Base-by-base conservation (phyloP, 495 filamentous ascomycete species). In the Opeltia flavorubescens region DNA sequence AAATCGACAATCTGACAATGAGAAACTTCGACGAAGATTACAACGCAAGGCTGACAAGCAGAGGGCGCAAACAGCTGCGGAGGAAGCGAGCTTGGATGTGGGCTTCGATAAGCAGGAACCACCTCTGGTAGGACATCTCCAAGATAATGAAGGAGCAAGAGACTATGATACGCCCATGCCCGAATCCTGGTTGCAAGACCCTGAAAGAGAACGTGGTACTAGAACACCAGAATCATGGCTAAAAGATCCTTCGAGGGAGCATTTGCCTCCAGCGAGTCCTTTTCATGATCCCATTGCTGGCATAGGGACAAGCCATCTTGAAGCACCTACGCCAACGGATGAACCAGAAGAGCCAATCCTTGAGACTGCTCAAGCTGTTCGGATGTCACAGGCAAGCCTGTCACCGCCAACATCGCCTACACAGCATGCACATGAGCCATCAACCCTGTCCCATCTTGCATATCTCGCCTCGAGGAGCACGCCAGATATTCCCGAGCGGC, bases 41-140 rank as follows among this genome's bases (percentile, higher is more conserved):
- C 74, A 82, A 48, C 70, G 78, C 34, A 74, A 72, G 44, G 77
- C 77, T 31, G 84, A 87, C 56, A 81, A 80, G 47, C 83, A 89
- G 51, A 34, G 45, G 43, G 46, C 46, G 15, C 42, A 31, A 26
- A 42, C 55, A 45, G 67, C 56, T 49, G 59, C 51, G 11, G 65
- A 55, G 15, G 68, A 69, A 43, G 66, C 50, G 7, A 57, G 57
- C 8, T 64, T 65, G 28, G 48, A 47, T 12, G 29, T 6, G 25
- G 18, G 15, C 13, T 5, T 35, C 8, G 46, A 43, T 24, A 28
- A 36, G 21, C 26, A 36, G 21, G 4, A 29, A 2, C 20, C 29
- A 26, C 13, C 5, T 20, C 5, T 18, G 13, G 13, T 11, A n/a
- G 26, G 12, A n/a, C 33, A 35, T 4, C 20, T 24, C n/a, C n/a